These are phyloP conservation scores for Acanthamoeba healyi DNA, from an alignment of 208 protist species.

Conservation along the genomic window DNA sequence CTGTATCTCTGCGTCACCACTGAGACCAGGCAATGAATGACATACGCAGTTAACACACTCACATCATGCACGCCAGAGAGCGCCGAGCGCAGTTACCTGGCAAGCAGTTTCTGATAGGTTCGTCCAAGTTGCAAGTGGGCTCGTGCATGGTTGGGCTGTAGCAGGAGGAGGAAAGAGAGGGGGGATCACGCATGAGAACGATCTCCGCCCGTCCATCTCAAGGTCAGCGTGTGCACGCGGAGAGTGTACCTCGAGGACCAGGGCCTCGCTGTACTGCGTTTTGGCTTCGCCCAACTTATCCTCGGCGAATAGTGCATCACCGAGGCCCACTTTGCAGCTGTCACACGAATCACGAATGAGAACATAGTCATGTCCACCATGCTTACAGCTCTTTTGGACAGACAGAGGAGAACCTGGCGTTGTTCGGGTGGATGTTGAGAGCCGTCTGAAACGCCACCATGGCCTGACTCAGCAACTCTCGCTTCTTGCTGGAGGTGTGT, in stretches of 20 bases:
- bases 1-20: not conserved
- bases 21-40: too few species aligned
- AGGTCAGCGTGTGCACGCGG: too few species aligned
- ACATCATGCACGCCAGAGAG: too few species aligned
- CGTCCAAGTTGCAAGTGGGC: slow-evolving; percentile 12
- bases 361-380: not conserved
- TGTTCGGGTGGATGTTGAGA: slow-evolving; percentile 3
- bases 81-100: too few species aligned
- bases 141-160: not conserved
- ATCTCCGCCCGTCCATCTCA: too few species aligned
- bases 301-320: not conserved
- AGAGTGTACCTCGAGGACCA: not conserved
- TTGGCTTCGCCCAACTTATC: not conserved
- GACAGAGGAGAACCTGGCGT: not conserved
- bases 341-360: too few species aligned
- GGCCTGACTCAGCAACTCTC: not conserved
- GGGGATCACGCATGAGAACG: not conserved
- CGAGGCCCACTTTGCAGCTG: slow-evolving; percentile 2
- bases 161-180: not conserved
- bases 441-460: slow-evolving; percentile 21
- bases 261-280: not conserved
- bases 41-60: too few species aligned
- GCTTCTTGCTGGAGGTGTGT: not conserved
- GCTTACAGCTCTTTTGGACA: not conserved
- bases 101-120: not conserved